Evolutionary conservation across 768 basidiomycete species (phyloP), one percentile per base, ranked within the genome.

Genomic region (Termitomyces sp.): DNA sequence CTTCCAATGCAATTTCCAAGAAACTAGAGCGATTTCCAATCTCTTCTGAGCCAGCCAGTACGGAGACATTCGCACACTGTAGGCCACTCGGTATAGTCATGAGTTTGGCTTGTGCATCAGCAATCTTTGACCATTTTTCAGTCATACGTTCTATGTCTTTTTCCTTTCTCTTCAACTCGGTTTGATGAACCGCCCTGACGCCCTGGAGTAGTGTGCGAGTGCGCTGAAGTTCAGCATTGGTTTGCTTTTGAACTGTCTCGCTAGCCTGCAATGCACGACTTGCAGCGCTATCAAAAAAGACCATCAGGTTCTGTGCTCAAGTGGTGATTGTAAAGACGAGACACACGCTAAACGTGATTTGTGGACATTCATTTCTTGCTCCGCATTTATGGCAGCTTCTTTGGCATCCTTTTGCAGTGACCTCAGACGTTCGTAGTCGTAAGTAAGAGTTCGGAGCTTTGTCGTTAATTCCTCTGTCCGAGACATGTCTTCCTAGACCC

Each of bases 111-210:
- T 93, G 92, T 10, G 77, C 68, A 56, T 92, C 90, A 5, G 81
- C 72, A 18, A 93, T 68, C 66, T 85, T 92, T 29, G 76, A 73
- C 88, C 89, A 92, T 61, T 83, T 84, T 49, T 93, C 91, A 27
- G 81, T 62, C 67, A 88, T 84, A 18, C 84, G 79, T 63, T 93
- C 91, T 18, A 86, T 71, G 41, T 94, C 91, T 62, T 86, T 87
- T 63, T 94, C 92, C 64, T 82, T 83, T 76, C 88, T 89, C 78
- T 87, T 92, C 34, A 91, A 67, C 67, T 94, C 92, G 36, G 78
- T 76, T 56, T 82, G 78, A 60, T 91, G 83, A 0, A 86, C 81
- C 41, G 83, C 76, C 26, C 92, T 84, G 13, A 90, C 74, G 10
- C 81, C 81, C 61, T 90, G 89, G 12, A 94, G 65, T 0, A 84